These are phyloP conservation scores for Fusarium secorum DNA, from an alignment of 2,329 filamentous ascomycete genomes.

Conservation along the genomic window DNA sequence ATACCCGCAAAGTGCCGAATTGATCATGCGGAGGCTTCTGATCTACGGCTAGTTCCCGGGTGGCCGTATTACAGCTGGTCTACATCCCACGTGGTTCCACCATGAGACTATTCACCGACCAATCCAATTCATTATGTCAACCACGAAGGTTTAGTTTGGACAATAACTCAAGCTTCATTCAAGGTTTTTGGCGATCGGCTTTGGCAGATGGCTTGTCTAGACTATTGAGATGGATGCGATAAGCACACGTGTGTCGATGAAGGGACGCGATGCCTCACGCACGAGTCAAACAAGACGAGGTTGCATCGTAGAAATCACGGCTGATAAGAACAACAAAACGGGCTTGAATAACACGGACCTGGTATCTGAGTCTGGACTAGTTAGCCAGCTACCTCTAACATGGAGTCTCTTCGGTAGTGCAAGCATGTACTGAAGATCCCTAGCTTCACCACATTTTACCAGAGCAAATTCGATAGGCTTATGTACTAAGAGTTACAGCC, in stretches of 20 bases:
- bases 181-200: neutral
- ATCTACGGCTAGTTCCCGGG: neutral
- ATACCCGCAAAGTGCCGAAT: constrained; percentile 15
- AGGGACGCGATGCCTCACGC: neutral
- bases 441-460: too few species aligned
- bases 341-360: neutral
- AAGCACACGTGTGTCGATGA: constrained; percentile 8
- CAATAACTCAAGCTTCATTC: neutral
- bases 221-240: neutral
- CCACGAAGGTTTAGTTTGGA: constrained; percentile 24
- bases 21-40: constrained; percentile 22
- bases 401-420: neutral
- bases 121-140: constrained; percentile 22
- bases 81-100: constrained; percentile 35
- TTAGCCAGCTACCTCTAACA: neutral
- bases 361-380: neutral
- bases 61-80: constrained; percentile 30
- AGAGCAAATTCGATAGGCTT: rapidly evolving
- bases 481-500: rapidly evolving
- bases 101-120: constrained; percentile 12
- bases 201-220: neutral
- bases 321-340: neutral
- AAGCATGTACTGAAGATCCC: neutral
- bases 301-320: neutral
- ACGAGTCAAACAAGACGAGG: neutral